Evolutionary conservation across 208 protist species (phyloP), one percentile per base, ranked within the genome.

Genomic region (Trypanosoma brucei): DNA sequence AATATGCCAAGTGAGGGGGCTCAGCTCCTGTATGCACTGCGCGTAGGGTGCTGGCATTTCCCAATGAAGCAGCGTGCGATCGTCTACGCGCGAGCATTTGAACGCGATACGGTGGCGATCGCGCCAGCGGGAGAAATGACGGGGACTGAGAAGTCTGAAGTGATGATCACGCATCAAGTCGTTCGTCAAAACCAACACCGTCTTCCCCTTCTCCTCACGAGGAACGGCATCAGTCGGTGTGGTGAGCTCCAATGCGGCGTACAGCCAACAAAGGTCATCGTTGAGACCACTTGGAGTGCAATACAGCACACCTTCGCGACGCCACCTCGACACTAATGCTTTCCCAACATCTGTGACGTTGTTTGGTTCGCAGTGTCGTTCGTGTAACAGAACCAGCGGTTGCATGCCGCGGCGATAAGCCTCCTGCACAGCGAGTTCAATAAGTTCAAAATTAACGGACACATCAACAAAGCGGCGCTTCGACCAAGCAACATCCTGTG

Each of bases 161-260:
- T 92, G 83, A 66, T 92, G 86, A 62, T 92, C 86, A 34, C 86
- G 79, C 86, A 92, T 92, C 38, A 85, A 78, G 37, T 92, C 86
- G 49, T 92, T 92, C 0, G 83, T 85, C 34, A 91, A 65, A 38
- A 93, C 78, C 61, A 55, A 68, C 9, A 68, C 62, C 13, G 48
- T 68, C 49, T 63, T 62, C 9, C 37, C 56, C 9, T 3, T 3
- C 8, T 11, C 35, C 59, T 8, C 49, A 54, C 14, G 33, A 39
- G 22, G 7, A 22, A 8, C 42, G 30, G 31, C 56, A 55, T 83
- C 79, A 22, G 70, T 76, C n/a, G 79, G 72, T 48, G 67, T 67
- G 0, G 79, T 79, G 33, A 82, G 64, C 46, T 74, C 46, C 33
- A 77, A 59, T 31, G 81, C 76, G 1, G 78, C 86, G 68, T 88